Evolutionary conservation across 257 asterid genomes (phyloP).

Genomic region (Oldenlandia corymbosa): DNA sequence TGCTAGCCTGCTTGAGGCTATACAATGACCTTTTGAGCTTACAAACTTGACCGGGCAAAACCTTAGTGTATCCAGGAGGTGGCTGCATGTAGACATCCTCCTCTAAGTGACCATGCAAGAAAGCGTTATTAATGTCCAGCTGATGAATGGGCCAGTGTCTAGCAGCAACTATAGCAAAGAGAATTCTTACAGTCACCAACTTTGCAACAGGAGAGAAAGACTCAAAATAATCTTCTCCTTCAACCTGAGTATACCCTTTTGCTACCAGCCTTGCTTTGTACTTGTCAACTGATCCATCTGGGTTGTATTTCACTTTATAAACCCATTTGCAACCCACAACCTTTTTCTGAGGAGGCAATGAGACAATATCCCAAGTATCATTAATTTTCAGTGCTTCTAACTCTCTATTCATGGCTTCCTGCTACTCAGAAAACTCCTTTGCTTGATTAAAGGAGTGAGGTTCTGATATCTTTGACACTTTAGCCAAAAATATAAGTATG

Average conservation of each 20-base stretch:
- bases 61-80: neutral
- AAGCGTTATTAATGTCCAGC: neutral
- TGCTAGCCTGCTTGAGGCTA: neutral
- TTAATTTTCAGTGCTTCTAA: neutral
- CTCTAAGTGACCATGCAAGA: neutral
- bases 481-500: no score
- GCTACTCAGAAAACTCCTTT: no score
- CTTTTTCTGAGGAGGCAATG: neutral
- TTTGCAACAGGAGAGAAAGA: neutral
- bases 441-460: no score
- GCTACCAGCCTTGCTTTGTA: no score
- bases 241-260: neutral
- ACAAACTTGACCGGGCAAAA: neutral
- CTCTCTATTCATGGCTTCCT: neutral
- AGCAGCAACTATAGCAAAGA: neutral
- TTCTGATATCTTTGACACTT: no score
- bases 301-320: neutral
- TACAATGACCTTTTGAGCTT: neutral
- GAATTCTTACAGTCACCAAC: neutral
- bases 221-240: neutral
- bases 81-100: neutral
- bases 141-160: neutral
- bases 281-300: no score
- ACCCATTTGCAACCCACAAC: neutral
- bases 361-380: neutral